Evolutionary conservation across 2,329 filamentous ascomycete genomes (phyloP).

Genomic region (Hypoxylon sp.): DNA sequence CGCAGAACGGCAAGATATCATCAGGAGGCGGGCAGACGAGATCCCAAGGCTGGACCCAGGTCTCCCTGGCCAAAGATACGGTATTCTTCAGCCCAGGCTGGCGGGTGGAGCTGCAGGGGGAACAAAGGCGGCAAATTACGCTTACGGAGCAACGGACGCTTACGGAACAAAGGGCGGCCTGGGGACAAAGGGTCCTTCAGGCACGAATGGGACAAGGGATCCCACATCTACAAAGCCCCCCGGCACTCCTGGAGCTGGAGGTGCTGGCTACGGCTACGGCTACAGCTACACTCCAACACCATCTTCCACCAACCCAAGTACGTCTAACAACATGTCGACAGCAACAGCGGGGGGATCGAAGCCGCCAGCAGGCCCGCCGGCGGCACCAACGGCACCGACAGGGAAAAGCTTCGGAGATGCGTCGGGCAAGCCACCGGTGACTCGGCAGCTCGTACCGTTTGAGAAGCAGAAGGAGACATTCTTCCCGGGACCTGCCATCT

Average conservation of each 20-base stretch:
- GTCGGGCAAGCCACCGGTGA: not conserved
- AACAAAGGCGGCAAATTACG: slow-evolving; percentile 14
- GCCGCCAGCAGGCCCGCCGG: no score
- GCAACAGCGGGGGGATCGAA: no score
- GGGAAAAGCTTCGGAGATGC: no score
- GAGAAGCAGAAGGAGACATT: slow-evolving; percentile 40
- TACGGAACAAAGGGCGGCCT: slow-evolving; percentile 3
- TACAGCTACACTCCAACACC: no score
- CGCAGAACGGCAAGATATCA: slow-evolving; percentile 45
- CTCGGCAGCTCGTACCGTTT: slow-evolving; percentile 33
- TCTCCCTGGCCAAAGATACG: slow-evolving; percentile 44
- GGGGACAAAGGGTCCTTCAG: slow-evolving; percentile 16
- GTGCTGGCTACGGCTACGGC: no score
- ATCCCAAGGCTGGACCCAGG: slow-evolving; percentile 47
- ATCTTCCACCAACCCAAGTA: not conserved
- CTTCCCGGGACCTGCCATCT: slow-evolving; percentile 50
- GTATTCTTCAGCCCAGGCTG: slow-evolving; percentile 43
- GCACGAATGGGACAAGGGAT: slow-evolving; percentile 15
- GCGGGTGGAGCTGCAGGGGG: slow-evolving; percentile 9
- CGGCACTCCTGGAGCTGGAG: not conserved
- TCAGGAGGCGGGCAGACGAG: slow-evolving; percentile 50
- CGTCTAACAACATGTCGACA: not conserved
- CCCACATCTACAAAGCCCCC: not conserved
- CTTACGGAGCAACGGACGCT: slow-evolving; percentile 18
- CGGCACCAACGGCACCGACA: no score